Base-by-base conservation (phyloP, 2,329 filamentous ascomycete species). In the Endoconidiophora polonica region DNA sequence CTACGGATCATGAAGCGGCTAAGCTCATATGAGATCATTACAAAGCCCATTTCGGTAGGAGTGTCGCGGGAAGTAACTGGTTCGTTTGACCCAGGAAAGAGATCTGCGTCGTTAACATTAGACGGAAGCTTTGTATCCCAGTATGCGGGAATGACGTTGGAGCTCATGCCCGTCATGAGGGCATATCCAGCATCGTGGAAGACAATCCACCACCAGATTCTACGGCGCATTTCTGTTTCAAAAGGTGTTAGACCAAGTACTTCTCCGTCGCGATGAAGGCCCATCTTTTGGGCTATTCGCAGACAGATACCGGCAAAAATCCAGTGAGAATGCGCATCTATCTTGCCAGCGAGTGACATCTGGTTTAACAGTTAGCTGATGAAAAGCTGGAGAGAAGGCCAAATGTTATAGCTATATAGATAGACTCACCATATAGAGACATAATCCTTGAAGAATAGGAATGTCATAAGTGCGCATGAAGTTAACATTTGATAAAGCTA, bases 211-310 rank as follows among this genome's bases (percentile, higher is more conserved):
- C 76, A 80, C 79, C 79, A 83, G 18, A 82, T 66, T 5, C 79
- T 68, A 41, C 79, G 66, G n/a, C 78, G 70, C 68, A 83, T 81
- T 58, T 83, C 77, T 2, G 73, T 73, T 57, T 83, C 77, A 56
- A 81, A 80, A 0, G 77, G 74, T 0, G 71, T 66, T 2, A 81
- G 64, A 1, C 71, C 71, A 4, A 78, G 64, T 16, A 63, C 60
- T 53, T 72, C 70, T 36, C 76, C 77, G 53, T 83, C 78, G 10
- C 74, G 69, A 54, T 82, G 77, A 44, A 82, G 67, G 0, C 79
- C 79, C 69, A 83, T 78, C 58, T 79, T 78, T 58, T 81, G 74
- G 1, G 77, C 78, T 48, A 83, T 76, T 18, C 79, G 71, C 33
- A 83, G 67, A 4, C 76, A 67, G 14, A 77, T 66, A 3, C 77